Percentiles rank a stretch among this genome's conserved stretches.
These are phyloP conservation scores for Phoenix roebelenii DNA, from an alignment of 176 grass and related monocot species.

Conservation along the genomic window DNA sequence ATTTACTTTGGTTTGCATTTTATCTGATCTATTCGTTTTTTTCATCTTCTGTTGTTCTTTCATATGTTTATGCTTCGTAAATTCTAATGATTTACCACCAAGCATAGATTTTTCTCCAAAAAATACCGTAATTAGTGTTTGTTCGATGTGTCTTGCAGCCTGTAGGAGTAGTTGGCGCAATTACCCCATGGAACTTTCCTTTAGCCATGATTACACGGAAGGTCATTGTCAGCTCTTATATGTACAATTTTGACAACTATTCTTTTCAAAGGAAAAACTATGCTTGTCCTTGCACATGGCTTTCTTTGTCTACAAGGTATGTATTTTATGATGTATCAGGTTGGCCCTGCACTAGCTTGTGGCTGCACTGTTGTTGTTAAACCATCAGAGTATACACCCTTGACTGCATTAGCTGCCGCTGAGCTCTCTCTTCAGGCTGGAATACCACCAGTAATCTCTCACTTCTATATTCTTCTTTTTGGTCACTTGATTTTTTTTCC, in stretches of 20 bases:
- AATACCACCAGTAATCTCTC: conserved; percentile 73
- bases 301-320: not conserved
- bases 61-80: too few species aligned
- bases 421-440: conserved; percentile 98
- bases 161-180: conserved; percentile 97
- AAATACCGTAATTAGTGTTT: not conserved
- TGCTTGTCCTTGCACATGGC: not conserved
- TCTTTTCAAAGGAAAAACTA: too few species aligned
- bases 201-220: conserved; percentile 98
- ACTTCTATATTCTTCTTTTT: conserved; percentile 1
- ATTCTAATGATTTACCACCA: too few species aligned
- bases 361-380: conserved; percentile 94
- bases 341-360: conserved; percentile 92
- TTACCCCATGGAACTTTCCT: conserved; percentile 99
- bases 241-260: too few species aligned
- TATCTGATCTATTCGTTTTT: too few species aligned
- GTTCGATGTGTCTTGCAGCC: conserved; percentile 44
- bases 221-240: conserved; percentile 28
- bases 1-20: too few species aligned
- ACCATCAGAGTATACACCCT: conserved; percentile 91
- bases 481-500: not conserved
- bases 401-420: conserved; percentile 95
- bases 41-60: too few species aligned
- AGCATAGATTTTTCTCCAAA: too few species aligned
- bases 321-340: conserved; percentile 30